Evolutionary conservation across 2,329 filamentous ascomycete species (phyloP), one percentile per base, ranked within the genome.

Genomic region (Remersonia thermophila): DNA sequence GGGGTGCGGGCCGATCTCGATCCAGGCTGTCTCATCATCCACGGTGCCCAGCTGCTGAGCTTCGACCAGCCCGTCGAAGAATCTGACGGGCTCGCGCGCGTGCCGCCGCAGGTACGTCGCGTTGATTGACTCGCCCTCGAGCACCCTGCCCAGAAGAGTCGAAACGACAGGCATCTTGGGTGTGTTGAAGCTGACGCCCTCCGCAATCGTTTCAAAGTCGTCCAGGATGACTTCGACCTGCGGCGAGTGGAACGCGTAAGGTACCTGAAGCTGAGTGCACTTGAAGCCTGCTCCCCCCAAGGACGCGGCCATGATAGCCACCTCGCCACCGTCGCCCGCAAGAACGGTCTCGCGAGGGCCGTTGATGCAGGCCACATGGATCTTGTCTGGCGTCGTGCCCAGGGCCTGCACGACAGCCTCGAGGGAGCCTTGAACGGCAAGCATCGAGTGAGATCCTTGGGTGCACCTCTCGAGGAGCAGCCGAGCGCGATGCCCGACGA

Each of bases 1-100:
- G 0, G 80, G 78, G 49, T 83, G 77, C 27, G 80, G 79, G n/a
- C 81, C 81, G 44, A 85, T 60, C 54, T 86, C 81, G 38, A 86
- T 61, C 71, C 74, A 84, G 20, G 76, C 66, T 5, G 77, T 80
- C 57, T 76, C 73, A 44, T 77, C 72, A 43, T 78, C 67, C 32
- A 82, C 71, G 12, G 68, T 55, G 41, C 68, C 69, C n/a, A 66
- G 61, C 33, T 70, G 61, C 49, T 74, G 67, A 7, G 73, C 77
- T 27, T 64, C 63, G 11, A 70, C 59, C 1, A 86, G 59, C 7
- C 73, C 79, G 33, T 66, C 69, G 40, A 70, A 63, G 58, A 85
- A 81, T 56, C 83, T 69, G 47, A 85, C 80, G 6, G 79, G 63
- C 52, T 83, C 71, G 11, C 81, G 71, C 14, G 75, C 71, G 43